Evolutionary conservation across 495 filamentous ascomycete species (phyloP).

Genomic region (Melanomma pulvis-pyrius): DNA sequence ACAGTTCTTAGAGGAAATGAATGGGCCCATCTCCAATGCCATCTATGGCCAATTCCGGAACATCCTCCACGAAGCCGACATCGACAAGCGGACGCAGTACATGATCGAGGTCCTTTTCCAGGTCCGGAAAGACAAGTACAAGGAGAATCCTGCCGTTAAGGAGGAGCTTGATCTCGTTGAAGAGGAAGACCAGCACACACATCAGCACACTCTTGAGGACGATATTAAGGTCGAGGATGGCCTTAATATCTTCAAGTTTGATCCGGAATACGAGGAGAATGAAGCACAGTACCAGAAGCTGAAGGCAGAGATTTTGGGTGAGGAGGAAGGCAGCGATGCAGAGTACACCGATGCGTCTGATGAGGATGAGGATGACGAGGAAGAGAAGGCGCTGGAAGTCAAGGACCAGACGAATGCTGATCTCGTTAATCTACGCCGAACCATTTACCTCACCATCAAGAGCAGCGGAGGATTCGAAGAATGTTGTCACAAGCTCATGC

Average conservation of each 20-base stretch:
- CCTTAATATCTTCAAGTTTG: conserved; percentile 94
- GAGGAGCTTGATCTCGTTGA: conserved; percentile 95
- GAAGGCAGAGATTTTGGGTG: conserved; percentile 91
- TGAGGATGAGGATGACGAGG: conserved; percentile 77
- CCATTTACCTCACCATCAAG: conserved; percentile 98
- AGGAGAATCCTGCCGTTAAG: conserved; percentile 86
- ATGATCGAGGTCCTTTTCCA: conserved; percentile 99
- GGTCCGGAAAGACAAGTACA: conserved; percentile 93
- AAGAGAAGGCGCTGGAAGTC: conserved; percentile 81
- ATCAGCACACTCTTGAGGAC: conserved; percentile 70
- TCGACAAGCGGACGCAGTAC: conserved; percentile 95
- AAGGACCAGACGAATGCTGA: conserved; percentile 97
- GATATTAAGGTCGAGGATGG: conserved; percentile 80
- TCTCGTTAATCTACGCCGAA: conserved; percentile 87
- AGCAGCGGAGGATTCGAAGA: conserved; percentile 93
- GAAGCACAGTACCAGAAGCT: conserved; percentile 87
- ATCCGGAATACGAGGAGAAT: conserved; percentile 84
- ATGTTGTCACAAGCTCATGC: conserved; percentile 77
- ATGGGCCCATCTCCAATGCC: conserved; percentile 74
- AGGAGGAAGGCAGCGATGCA: conserved; percentile 76
- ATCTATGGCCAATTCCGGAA: conserved; percentile 95
- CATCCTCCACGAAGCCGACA: conserved; percentile 92
- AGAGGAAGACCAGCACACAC: conserved; percentile 97
- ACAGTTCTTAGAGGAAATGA: conserved; percentile 93
- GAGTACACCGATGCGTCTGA: conserved; percentile 73